Base-by-base conservation (phyloP, 2,329 filamentous ascomycete genomes). In the Fusarium virguliforme region DNA sequence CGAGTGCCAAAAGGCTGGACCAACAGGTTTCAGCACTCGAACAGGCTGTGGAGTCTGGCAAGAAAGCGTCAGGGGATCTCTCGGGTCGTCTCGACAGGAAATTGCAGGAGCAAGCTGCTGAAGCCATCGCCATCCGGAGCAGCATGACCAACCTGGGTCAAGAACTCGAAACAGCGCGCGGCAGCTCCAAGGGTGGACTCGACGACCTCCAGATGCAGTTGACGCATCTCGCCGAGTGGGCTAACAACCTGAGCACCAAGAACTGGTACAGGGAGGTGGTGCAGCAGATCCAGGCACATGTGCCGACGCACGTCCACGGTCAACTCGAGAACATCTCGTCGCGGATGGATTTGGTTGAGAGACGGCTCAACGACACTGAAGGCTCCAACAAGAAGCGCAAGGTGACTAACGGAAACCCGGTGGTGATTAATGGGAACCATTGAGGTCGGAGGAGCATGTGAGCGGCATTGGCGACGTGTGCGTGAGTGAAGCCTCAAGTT, bases 211-310 rank as follows among this genome's bases (percentile, higher is more conserved):
- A 81, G 15, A 73, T 81, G 40, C 76, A 82, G 50, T 34, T 86
- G 5, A 72, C 71, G 22, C 75, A 80, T 1, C 70, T 90, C 8
- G 83, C 87, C 71, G 61, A 65, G 0, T 86, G 86, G 65, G 88
- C 83, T 65, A 84, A 83, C 61, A 87, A 86, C 68, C 75, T 90
- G 8, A 81, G 75, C 22, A 84, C 85, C 1, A 83, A 80, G 50
- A 71, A 77, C 2, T 76, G 87, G 28, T 83, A 81, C 13, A 77
- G 80, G 6, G 77, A 76, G 1, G 84, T 88, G 8, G 70, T 84
- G 4, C 75, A 76, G 1, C 76, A 83, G 12, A 76, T 86, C 30
- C 77, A 79, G 41, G 65, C 60, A 4, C 75, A 74, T 28, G 28
- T 79, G 6, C 77, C 79, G 3, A 63, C 55, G 1, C 67, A 76